phyloP scores from a whole-genome alignment of 352 stramenopile species.

The Phytophthora pistaciae region DNA sequence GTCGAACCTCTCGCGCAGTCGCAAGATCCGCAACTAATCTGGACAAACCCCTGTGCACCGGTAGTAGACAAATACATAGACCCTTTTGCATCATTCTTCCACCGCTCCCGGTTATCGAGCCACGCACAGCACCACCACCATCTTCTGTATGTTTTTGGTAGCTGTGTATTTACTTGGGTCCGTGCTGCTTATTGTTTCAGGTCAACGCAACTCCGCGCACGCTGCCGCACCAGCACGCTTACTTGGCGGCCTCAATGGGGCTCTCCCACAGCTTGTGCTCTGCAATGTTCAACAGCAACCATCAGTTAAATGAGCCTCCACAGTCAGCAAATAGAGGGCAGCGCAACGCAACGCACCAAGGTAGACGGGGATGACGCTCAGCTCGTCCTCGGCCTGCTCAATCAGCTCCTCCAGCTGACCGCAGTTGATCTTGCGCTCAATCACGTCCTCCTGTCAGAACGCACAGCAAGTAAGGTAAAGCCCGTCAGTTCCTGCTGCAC shows the following conservation, averaged over 20 bases:
- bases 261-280: conserved; percentile 91
- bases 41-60: conserved; percentile 14
- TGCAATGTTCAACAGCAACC: conserved; percentile 27
- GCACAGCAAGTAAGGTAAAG: not conserved
- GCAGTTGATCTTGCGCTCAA: conserved; percentile 90
- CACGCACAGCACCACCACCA: too few species aligned
- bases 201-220: not conserved
- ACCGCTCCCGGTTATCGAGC: not conserved
- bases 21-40: conserved; percentile 90
- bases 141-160: not conserved
- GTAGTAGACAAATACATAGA: conserved; percentile 50
- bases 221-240: conserved; percentile 6
- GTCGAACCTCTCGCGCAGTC: conserved; percentile 89
- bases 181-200: conserved; percentile 5
- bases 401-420: conserved; percentile 91
- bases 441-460: conserved; percentile 65
- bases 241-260: conserved; percentile 54
- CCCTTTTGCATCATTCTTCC: conserved; percentile 26
- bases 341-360: conserved; percentile 54
- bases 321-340: not conserved
- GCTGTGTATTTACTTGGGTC: conserved; percentile 38
- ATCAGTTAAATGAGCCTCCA: not conserved
- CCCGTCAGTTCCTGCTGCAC: conserved; percentile 10
- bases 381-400: conserved; percentile 87
- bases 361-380: conserved; percentile 89